Evolutionary conservation across 2,329 filamentous ascomycete species (phyloP), one percentile per base, ranked within the genome.

Genomic region (Pyrenochaeta sp.): DNA sequence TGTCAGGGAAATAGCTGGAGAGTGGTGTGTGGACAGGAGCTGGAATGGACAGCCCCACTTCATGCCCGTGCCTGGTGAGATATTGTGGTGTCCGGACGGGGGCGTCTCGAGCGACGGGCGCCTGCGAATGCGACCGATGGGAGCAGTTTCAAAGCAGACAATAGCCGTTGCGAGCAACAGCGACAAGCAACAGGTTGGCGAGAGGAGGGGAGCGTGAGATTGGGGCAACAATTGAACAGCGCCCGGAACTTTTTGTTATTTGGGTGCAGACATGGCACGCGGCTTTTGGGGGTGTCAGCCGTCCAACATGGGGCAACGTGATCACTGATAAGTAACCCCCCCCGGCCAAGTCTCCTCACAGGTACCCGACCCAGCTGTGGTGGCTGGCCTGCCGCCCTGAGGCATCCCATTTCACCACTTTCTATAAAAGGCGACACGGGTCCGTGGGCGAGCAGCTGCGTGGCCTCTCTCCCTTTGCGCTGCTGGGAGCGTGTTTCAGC

Each of bases 21-120:
- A n/a, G 55, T 56, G 60, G 45, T 35, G 54, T 67, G 64, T 64
- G 59, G 57, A 64, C 58, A 64, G 60, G 52, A 63, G 55, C 52
- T 63, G 65, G 64, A 67, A 64, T 68, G 65, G 63, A 62, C n/a
- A n/a, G n/a, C 58, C 54, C 60, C 63, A 62, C 60, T 51, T 58
- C 36, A 54, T 46, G 63, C 44, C 63, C 56, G 61, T 59, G 60
- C 55, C 51, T 50, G 41, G 56, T n/a, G n/a, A 27, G 60, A 62
- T 64, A 59, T 59, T 49, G 60, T 54, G 60, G 54, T 51, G 51
- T 54, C 54, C 48, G 47, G n/a, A 51, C 42, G 39, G 53, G 43
- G 48, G 45, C 45, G 54, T 59, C 53, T 56, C 53, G 49, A 54
- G 43, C 51, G 40, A 37, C n/a, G n/a, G 47, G 50, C 60, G 57